Percentiles rank a stretch among this genome's conserved stretches.
phyloP scores from a whole-genome alignment of 2,329 filamentous ascomycete genomes.

The Xenoacremonium recifei region DNA sequence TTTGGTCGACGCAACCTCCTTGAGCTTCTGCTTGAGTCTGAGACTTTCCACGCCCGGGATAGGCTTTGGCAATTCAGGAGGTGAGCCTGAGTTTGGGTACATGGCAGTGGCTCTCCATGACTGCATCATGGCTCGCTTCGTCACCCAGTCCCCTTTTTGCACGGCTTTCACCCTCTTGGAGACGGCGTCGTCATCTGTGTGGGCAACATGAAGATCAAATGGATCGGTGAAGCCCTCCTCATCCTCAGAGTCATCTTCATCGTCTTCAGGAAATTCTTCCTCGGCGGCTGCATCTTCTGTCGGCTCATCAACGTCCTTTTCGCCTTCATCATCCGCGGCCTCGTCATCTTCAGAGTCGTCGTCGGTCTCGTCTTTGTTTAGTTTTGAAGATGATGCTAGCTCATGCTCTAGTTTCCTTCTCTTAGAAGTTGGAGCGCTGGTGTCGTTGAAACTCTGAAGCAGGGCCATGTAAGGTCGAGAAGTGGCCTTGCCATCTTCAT shows the following conservation, averaged over 20 bases:
- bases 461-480: slow-evolving; percentile 56
- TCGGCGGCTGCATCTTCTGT: slow-evolving; percentile 26
- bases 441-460: slow-evolving; percentile 55
- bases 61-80: slow-evolving; percentile 28
- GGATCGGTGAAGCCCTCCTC: slow-evolving; percentile 62
- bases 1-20: slow-evolving; percentile 51
- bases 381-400: slow-evolving; percentile 17
- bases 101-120: slow-evolving; percentile 48
- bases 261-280: slow-evolving; percentile 24
- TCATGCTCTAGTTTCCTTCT: slow-evolving; percentile 54
- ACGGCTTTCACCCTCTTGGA: slow-evolving; percentile 51
- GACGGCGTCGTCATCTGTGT: slow-evolving; percentile 61
- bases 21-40: slow-evolving; percentile 70
- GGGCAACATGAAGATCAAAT: slow-evolving; percentile 78
- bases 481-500: slow-evolving; percentile 44
- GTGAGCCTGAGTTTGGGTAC: slow-evolving; percentile 41
- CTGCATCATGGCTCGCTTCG: slow-evolving; percentile 45
- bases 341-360: slow-evolving; percentile 36
- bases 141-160: slow-evolving; percentile 50
- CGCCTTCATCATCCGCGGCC: slow-evolving; percentile 38
- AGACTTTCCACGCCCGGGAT: slow-evolving; percentile 44
- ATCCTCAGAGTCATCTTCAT: slow-evolving; percentile 46
- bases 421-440: slow-evolving; percentile 48
- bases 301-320: slow-evolving; percentile 42
- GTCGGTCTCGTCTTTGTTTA: slow-evolving; percentile 14